Base-by-base conservation (phyloP, 371 early-diverging fungal genomes). In the Mucor sp. region DNA sequence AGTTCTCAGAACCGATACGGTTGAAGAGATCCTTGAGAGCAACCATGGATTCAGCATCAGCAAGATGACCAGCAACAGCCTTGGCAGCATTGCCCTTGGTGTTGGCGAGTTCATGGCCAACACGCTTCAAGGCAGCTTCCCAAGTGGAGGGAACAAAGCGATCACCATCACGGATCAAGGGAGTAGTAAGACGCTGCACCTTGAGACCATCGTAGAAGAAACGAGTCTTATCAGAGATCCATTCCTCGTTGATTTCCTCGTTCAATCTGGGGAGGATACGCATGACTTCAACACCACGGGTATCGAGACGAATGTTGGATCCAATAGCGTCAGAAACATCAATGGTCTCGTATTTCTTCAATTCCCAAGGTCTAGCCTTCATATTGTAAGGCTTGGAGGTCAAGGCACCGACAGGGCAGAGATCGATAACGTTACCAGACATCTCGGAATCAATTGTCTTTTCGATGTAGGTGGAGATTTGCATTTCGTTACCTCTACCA, bases 191-290 rank as follows among this genome's bases (percentile, higher is more conserved):
- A 69, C 99, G 90, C 84, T 98, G 98, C 25, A 94, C 89, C 87
- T 94, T 95, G 33, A 98, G 85, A 65, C 99, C 99, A 71, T 98
- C 99, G 71, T 87, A 95, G 63, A 94, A 93, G 79, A 94, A 97
- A 62, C 99, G 91, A 44, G 97, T 96, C 88, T 97, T 97, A 86
- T 98, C 99, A 12, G 94, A 94, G 62, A 98, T 95, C 99, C 99
- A 98, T 86, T 98, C 99, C 78, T 96, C 96, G 83, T 98, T 98
- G 72, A 98, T 85, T 35, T 94, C 97, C 69, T 98, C 99, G 83
- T 97, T 97, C 75, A 95, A 79, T 47, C 96, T 90, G 32, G 99
- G 99, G 35, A 97, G 79, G 39, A 98, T 89, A 69, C 99, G 92
- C 95, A 98, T 93, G 27, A 98, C 97, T 77, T 98, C 97, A 60